Conservation (phyloP, 305 asterid genomes). For the Galium porrigens region DNA sequence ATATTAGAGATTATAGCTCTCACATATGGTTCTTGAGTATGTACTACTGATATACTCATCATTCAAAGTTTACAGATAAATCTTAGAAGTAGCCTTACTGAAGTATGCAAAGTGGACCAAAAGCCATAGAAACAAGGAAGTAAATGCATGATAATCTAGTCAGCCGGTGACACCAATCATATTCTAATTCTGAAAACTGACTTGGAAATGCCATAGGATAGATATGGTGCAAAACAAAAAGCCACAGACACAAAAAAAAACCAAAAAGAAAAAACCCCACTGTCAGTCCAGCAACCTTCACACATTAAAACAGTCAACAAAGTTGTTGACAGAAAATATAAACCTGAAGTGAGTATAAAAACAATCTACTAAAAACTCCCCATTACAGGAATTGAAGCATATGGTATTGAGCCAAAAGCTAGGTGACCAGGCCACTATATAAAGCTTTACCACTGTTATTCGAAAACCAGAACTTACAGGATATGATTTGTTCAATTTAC, state of each 20-base stretch:
- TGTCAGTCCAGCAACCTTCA: not conserved
- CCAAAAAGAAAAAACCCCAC: too few relatives aligned
- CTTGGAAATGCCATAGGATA: not conserved
- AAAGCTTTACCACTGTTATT: not conserved
- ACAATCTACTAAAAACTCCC: not conserved
- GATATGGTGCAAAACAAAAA: not conserved
- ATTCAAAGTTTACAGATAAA: too few relatives aligned
- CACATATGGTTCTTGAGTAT: too few relatives aligned
- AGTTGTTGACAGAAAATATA: not conserved
- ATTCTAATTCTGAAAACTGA: not conserved
- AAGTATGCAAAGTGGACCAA: not conserved
- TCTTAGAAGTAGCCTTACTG: too few relatives aligned
- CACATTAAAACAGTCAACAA: not conserved
- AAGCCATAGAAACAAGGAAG: not conserved
- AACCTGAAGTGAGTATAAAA: not conserved
- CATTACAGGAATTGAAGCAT: too few relatives aligned
- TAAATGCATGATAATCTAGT: not conserved
- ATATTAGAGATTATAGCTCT: too few relatives aligned
- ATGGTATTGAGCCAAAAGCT: not conserved
- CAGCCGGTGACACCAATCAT: not conserved
- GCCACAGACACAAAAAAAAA: too few relatives aligned
- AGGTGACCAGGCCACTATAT: not conserved
- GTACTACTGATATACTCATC: too few relatives aligned
- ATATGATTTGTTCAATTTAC: conserved; percentile 23
- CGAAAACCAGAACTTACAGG: not conserved